Evolutionary conservation across 2,329 filamentous ascomycete genomes (phyloP), one percentile per base, ranked within the genome.

Genomic region (Dactylellina drechsleri): DNA sequence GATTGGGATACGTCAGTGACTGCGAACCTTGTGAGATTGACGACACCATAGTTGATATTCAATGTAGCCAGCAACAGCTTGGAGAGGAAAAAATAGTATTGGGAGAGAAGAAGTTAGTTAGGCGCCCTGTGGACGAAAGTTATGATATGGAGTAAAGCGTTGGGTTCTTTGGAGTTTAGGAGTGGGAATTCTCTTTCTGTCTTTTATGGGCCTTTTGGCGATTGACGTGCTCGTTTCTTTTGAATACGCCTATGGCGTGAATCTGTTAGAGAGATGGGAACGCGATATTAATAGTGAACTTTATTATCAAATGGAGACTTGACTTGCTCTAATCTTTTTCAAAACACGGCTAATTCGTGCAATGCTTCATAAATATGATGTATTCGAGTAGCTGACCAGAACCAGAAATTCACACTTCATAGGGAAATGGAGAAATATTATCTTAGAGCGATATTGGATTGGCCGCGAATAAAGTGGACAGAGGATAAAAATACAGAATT

Each of bases 1-100:
- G 41, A 3, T 57, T 68, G 15, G 71, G 64, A 8, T 75, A 68
- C 13, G 71, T 75, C n/a, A 68, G 64, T 23, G 71, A 75, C 31
- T 75, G 59, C 16, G 71, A 62, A 40, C 58, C 59, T 0, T 75
- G 71, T 18, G 58, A 64, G 1, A 13, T 47, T 7, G 43, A 53
- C 41, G 53, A 18, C 4, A 47, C 43, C 16, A 15, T 47, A 2
- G 43, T 47, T 47, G 43, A 47, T 47, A 12, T 47, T 18, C 13
- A 47, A 18, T 5, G 13, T 15, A 49, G 50, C 36, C 20, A 40
- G 13, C 13, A 4, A 12, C 6, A 12, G 7, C 12, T 15, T 36
- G 41, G 6, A 28, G 40, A 12, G 41, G 23, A 26, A 26, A 49
- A n/a, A 47, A 45, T 28, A 57, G 52, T 12, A 47, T 52, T 28